Percentiles rank a stretch among this genome's conserved stretches.
These are phyloP conservation scores for Botrytis porri DNA, from an alignment of 2,329 filamentous ascomycete species.

Conservation along the genomic window DNA sequence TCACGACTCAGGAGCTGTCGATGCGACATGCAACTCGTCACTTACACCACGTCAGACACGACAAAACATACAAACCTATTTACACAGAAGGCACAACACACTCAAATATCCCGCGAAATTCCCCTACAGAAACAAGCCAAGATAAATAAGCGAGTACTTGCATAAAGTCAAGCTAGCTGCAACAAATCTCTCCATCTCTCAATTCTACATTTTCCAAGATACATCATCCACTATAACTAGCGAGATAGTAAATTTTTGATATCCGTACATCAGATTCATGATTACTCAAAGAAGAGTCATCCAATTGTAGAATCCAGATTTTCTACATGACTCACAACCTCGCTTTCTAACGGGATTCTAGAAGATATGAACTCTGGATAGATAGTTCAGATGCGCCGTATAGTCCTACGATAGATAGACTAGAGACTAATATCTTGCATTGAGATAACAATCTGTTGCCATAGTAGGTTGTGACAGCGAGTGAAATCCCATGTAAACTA, in stretches of 20 bases:
- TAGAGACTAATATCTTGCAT: too few species aligned
- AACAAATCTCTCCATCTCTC: not conserved
- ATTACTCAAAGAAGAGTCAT: not conserved
- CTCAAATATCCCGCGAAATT: not conserved
- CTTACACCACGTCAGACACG: not conserved
- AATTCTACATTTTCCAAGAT: not conserved
- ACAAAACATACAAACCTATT: not conserved
- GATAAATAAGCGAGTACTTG: not conserved
- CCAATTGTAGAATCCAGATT: not conserved
- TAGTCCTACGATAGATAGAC: too few species aligned
- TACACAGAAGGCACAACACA: not conserved
- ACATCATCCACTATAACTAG: accelerated
- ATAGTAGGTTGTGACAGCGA: too few species aligned
- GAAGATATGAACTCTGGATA: not conserved
- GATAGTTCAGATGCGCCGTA: too few species aligned
- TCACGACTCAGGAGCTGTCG: not conserved
- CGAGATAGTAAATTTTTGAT: accelerated
- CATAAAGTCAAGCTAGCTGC: not conserved
- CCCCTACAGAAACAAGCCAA: accelerated
- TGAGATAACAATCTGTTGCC: too few species aligned
- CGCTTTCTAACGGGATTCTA: not conserved
- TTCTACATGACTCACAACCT: not conserved
- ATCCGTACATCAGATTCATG: accelerated
- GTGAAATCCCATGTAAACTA: too few species aligned
- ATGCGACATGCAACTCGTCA: not conserved